Base-by-base conservation (phyloP, 768 basidiomycete genomes). In the Infundibulicybe gibba region DNA sequence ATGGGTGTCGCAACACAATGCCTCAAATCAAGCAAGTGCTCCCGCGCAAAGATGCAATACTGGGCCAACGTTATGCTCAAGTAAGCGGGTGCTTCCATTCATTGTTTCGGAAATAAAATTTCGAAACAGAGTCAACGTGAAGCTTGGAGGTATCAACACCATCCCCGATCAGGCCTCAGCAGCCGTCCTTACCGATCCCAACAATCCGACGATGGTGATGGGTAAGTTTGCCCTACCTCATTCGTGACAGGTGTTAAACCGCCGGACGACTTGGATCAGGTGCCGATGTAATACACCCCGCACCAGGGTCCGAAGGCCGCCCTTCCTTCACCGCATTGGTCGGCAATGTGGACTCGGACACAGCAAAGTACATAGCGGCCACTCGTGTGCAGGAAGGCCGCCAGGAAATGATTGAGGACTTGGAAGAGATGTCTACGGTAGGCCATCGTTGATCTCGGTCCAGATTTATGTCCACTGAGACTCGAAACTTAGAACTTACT, bases 1-100 rank as follows among this genome's bases (percentile, higher is more conserved):
- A 73, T 76, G 55, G 90, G 90, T 34, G 83, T 92, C 8, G 80
- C 87, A 0, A 91, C 90, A 0, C 90, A 92, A 47, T 92, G 90
- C 59, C 51, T 92, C 47, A 87, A 86, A 63, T 69, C 74, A 2
- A 58, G 49, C 5, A 88, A 90, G 50, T 85, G 84, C 56, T 66
- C 58, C 43, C 62, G 76, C 0, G 89, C 86, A 0, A 90, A 83
- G 45, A 59, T 72, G 0, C 90, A 92, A 50, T 93, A 90, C 49
- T 92, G 77, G 60, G 87, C 87, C 0, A 93, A 92, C 50, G 84
- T 91, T 0, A 81, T 81, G 56, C 61, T 92, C 10, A 91, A 92
- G 90, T 89, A 52, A 42, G 81, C 25, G 4, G 8, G 8, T 25
- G 64, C 6, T 32, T 31, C 30, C 17, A 16, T 13, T 16, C 37